phyloP scores from a whole-genome alignment of 495 filamentous ascomycete species.

The Cercophora sp. region DNA sequence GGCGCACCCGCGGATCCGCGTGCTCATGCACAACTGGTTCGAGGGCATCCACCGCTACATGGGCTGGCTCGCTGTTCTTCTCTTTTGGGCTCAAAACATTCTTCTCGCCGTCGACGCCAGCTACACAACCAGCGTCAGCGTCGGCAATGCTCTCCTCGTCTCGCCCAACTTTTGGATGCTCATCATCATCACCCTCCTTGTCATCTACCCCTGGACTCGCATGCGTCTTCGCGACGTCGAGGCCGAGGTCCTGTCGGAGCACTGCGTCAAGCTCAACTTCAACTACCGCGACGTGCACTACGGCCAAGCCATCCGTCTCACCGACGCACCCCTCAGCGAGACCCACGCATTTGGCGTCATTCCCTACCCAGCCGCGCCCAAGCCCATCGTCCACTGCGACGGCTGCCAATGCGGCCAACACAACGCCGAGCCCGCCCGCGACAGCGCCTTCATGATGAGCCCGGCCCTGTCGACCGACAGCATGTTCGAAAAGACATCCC shows the following conservation, averaged over 20 bases:
- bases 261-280: constrained; percentile 71
- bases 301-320: constrained; percentile 50
- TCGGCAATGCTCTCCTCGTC: constrained; percentile 41
- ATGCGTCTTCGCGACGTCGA: constrained; percentile 57
- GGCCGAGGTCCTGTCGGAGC: constrained; percentile 61
- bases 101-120: constrained; percentile 24
- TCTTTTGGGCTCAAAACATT: constrained; percentile 55
- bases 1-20: constrained; percentile 51
- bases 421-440: background rate
- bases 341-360: constrained; percentile 83
- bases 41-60: constrained; percentile 64
- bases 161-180: constrained; percentile 69
- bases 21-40: constrained; percentile 58
- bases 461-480: background rate
- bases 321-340: constrained; percentile 61
- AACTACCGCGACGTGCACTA: constrained; percentile 55
- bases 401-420: constrained; percentile 14
- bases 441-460: background rate
- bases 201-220: constrained; percentile 65
- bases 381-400: constrained; percentile 8
- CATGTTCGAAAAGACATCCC: background rate
- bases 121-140: background rate
- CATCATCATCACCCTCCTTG: constrained; percentile 52
- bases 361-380: constrained; percentile 37
- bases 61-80: constrained; percentile 56